A percentile compares a stretch with the other conserved stretches of the same genome.
Conservation (phyloP, 2,329 filamentous ascomycete genomes). For the Biscogniauxia sp. region DNA sequence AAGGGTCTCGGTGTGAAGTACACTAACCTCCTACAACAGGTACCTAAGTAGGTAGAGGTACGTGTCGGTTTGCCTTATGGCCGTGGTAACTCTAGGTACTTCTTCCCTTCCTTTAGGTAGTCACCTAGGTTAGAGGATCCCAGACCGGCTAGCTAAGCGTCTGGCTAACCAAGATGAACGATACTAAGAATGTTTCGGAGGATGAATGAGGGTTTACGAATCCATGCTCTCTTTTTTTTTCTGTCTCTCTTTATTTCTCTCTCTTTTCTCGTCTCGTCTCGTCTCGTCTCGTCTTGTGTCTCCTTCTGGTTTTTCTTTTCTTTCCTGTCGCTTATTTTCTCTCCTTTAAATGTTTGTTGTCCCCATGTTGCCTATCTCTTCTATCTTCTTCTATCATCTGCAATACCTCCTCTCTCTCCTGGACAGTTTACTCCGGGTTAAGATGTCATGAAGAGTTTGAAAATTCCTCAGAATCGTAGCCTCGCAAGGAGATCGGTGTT, state of each 20-base stretch:
- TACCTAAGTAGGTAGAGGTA: not conserved
- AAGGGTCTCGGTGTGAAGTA: not conserved
- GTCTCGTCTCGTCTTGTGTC: not conserved
- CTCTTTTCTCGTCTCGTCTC: not conserved
- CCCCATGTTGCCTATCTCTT: not conserved
- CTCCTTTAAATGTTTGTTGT: not conserved
- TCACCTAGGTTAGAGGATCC: not conserved
- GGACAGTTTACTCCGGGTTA: slow-evolving; percentile 16
- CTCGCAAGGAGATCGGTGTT: slow-evolving; percentile 17
- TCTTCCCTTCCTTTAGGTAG: not conserved
- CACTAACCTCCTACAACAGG: not conserved
- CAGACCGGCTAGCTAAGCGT: not conserved
- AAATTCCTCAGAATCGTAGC: slow-evolving; percentile 14
- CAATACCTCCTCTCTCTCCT: not conserved
- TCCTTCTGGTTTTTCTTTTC: no score
- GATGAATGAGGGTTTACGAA: not conserved
- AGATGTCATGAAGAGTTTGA: not conserved
- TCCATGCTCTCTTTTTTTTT: not conserved
- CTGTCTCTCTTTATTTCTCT: not conserved
- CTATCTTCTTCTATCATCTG: not conserved
- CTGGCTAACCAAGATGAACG: not conserved
- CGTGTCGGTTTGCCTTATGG: not conserved
- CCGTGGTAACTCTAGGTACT: not conserved
- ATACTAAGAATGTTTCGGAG: not conserved
- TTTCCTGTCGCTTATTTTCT: not conserved